Evolutionary conservation across 116 monocot genomes (phyloP), one percentile per base, ranked within the genome.

Genomic region (Iris pallida): DNA sequence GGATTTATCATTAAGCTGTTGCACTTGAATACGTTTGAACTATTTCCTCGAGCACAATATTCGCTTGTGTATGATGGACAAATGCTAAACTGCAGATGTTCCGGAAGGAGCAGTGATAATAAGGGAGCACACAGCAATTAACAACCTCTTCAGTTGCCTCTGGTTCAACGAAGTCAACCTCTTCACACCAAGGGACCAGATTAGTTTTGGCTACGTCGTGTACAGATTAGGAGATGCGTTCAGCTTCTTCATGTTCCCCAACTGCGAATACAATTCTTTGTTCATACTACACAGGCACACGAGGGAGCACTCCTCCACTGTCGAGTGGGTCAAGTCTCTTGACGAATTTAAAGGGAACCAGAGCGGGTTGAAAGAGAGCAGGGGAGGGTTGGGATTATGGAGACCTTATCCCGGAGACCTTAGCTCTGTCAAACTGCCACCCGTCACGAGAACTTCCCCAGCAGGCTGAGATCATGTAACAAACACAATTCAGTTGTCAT

Each of bases 101-200:
- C 94, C 94, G 6, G 94, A 94, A 62, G 90, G 94, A 54, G 94
- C 94, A 0, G 75, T 94, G 12, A 62, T 94, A 53, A 81, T 94
- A 60, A 49, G 94, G 16, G 87, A 94, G 78, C 94, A 94, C 79
- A 94, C 90, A 1, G 67, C 85, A 15, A 42, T 90, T 67, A 85
- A 74, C 56, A 90, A 94, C 72, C 60, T 94, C 46, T 87, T 94
- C 65, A 90, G 90, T 52, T 94, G 94, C 68, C 94, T 94, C 6
- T 90, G 94, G 94, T 90, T 94, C 82, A 94, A 90, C 12, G 94
- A 94, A 67, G 94, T 94, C 75, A 77, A 90, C 65, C 85, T 90
- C 44, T 85, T 94, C 77, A 94, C 90, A 10, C 94, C 90, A 15
- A 80, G 90, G 51, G 94, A 94, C 70, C 94, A 94, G 66, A 72